Percentiles rank a stretch among this genome's conserved stretches.
phyloP scores from a whole-genome alignment of 2,329 filamentous ascomycete species.

The Fusarium sp. region DNA sequence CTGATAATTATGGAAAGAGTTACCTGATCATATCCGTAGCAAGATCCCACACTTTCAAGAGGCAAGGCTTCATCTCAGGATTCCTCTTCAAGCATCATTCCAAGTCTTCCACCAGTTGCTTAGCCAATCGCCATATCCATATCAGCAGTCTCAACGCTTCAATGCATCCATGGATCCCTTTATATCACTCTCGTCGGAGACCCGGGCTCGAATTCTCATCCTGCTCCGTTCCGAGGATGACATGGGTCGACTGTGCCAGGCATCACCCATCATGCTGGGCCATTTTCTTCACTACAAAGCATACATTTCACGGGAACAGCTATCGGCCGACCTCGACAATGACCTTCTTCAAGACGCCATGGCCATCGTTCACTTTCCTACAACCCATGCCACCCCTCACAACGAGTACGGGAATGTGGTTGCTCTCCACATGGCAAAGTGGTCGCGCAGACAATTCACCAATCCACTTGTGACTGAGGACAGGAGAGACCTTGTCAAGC shows the following conservation, averaged over 20 bases:
- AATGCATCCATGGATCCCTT: not conserved
- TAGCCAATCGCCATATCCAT: not conserved
- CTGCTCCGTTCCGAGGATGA: not conserved
- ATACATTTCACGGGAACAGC: not conserved
- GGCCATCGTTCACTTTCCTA: not conserved
- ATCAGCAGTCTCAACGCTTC: not conserved
- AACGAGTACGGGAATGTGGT: not conserved
- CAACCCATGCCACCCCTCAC: not conserved
- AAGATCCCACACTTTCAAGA: not conserved
- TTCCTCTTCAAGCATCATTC: not conserved
- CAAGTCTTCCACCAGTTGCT: not conserved
- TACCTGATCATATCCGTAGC: not conserved
- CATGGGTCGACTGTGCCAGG: not conserved
- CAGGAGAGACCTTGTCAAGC: not conserved
- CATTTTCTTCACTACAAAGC: not conserved
- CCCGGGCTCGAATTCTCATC: not conserved
- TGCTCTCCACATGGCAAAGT: not conserved
- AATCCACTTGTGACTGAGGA: not conserved
- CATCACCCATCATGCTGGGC: not conserved
- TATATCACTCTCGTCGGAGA: not conserved
- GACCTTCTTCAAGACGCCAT: not conserved
- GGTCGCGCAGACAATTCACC: not conserved
- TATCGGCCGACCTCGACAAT: not conserved
- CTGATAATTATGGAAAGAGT: not conserved
- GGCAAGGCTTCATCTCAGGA: not conserved